Evolutionary conservation across 1,139 yeast species (phyloP).

Genomic region (Hyphopichia burtonii): DNA sequence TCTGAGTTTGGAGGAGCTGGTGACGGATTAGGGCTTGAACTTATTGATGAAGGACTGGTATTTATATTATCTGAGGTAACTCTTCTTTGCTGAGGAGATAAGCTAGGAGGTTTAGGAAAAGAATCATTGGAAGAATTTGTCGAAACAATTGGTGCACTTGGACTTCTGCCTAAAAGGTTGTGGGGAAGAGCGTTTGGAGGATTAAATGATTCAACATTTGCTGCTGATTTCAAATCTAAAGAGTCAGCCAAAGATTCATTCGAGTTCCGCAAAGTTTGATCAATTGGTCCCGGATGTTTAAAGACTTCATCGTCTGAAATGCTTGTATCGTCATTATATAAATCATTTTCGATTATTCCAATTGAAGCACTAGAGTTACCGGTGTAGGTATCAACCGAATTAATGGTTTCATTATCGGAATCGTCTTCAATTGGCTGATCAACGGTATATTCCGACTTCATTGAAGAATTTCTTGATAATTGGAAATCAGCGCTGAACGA

Average conservation of each 20-base stretch:
- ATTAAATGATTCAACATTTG: neutral
- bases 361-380: neutral
- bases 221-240: neutral
- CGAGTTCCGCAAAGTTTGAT: constrained; percentile 11
- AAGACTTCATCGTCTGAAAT: neutral
- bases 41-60: neutral
- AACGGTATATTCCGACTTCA: constrained; percentile 2
- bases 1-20: constrained; percentile 8
- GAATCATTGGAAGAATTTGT: neutral
- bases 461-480: constrained; percentile 3
- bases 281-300: constrained; percentile 4
- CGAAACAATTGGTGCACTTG: neutral
- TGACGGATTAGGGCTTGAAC: neutral
- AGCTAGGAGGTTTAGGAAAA: neutral
- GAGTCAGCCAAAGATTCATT: constrained; percentile 1
- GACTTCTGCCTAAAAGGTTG: neutral
- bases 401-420: constrained; percentile 4
- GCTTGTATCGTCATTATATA: neutral
- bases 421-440: neutral
- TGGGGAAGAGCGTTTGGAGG: neutral
- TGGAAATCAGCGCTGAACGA: constrained; percentile 27
- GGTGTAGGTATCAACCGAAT: neutral
- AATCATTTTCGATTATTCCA: constrained; percentile 2
- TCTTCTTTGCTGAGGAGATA: constrained; percentile 2
- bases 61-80: constrained; percentile 3